phyloP scores from a whole-genome alignment of 768 basidiomycete species.

The Nevesoporus exiguus region DNA sequence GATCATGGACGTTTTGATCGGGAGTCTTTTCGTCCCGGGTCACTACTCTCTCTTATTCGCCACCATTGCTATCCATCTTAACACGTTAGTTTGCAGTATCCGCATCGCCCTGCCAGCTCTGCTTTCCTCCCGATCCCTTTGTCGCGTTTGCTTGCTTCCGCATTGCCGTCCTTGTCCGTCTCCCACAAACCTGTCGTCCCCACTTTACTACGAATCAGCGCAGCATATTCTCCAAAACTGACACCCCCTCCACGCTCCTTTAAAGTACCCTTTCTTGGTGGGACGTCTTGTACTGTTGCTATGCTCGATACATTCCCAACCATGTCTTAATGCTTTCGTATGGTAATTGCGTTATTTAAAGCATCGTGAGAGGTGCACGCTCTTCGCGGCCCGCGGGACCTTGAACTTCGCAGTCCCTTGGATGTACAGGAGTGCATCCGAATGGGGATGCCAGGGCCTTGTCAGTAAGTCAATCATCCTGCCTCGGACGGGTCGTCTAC shows the following conservation, averaged over 20 bases:
- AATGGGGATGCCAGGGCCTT: neutral
- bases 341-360: conserved; percentile 33
- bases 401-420: conserved; percentile 10
- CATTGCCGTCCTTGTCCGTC: conserved; percentile 24
- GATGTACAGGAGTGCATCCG: conserved; percentile 6
- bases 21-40: conserved; percentile 18
- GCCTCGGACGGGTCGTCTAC: neutral
- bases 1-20: conserved; percentile 18
- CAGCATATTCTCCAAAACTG: conserved; percentile 24
- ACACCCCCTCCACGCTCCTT: conserved; percentile 31
- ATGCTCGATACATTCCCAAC: conserved; percentile 34
- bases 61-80: conserved; percentile 26
- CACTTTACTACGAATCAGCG: conserved; percentile 16
- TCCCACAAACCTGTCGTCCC: conserved; percentile 15
- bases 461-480: conserved; percentile 14
- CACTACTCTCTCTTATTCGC: conserved; percentile 16
- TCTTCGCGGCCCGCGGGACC: conserved; percentile 6
- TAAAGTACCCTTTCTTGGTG: conserved; percentile 24
- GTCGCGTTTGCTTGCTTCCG: conserved; percentile 21
- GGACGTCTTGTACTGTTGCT: conserved; percentile 32
- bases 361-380: conserved; percentile 7
- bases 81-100: conserved; percentile 23
- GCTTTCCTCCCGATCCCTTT: conserved; percentile 22
- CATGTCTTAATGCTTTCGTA: conserved; percentile 37
- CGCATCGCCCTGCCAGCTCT: conserved; percentile 23